A percentile compares a stretch with the other conserved stretches of the same genome.
Evolutionary conservation across 768 basidiomycete genomes (phyloP).

Genomic region (Auriculariales sp.): DNA sequence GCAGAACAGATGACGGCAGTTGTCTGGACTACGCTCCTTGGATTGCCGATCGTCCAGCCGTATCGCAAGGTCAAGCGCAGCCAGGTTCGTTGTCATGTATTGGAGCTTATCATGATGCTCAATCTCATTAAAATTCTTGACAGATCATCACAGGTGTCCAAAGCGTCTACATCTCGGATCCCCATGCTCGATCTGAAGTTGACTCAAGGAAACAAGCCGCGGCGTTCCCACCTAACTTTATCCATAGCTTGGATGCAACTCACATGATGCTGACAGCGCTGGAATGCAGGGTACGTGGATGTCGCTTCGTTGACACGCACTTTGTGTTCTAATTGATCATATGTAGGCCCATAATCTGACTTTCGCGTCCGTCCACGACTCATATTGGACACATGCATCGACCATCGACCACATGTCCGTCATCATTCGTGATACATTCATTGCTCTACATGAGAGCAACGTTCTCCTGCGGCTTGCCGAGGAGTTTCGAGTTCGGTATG

Average conservation of each 20-base stretch:
- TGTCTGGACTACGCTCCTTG: slow-evolving; percentile 94
- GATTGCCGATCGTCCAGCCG: slow-evolving; percentile 89
- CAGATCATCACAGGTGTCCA: slow-evolving; percentile 67
- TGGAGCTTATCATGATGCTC: neutral
- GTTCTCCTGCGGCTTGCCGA: slow-evolving; percentile 54
- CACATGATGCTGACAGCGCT: slow-evolving; percentile 97
- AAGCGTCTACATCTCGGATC: slow-evolving; percentile 82
- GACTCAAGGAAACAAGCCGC: slow-evolving; percentile 79
- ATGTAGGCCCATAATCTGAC: slow-evolving; percentile 53
- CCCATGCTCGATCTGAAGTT: slow-evolving; percentile 62
- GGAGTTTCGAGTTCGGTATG: slow-evolving; percentile 68
- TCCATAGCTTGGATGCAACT: slow-evolving; percentile 93
- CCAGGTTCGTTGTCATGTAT: slow-evolving; percentile 25
- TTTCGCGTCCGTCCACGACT: slow-evolving; percentile 96
- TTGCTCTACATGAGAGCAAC: slow-evolving; percentile 79
- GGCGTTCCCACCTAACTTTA: slow-evolving; percentile 98
- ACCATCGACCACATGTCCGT: slow-evolving; percentile 79
- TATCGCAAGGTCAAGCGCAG: slow-evolving; percentile 74
- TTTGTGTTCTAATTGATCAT: neutral
- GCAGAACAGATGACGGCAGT: slow-evolving; percentile 93
- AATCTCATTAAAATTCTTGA: neutral
- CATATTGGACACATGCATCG: slow-evolving; percentile 94
- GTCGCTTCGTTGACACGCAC: slow-evolving; percentile 3
- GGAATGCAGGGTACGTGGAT: slow-evolving; percentile 70
- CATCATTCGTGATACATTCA: slow-evolving; percentile 86